These are phyloP conservation scores for Alternaria infectoria DNA, from an alignment of 2,329 filamentous ascomycete genomes.

Conservation along the genomic window DNA sequence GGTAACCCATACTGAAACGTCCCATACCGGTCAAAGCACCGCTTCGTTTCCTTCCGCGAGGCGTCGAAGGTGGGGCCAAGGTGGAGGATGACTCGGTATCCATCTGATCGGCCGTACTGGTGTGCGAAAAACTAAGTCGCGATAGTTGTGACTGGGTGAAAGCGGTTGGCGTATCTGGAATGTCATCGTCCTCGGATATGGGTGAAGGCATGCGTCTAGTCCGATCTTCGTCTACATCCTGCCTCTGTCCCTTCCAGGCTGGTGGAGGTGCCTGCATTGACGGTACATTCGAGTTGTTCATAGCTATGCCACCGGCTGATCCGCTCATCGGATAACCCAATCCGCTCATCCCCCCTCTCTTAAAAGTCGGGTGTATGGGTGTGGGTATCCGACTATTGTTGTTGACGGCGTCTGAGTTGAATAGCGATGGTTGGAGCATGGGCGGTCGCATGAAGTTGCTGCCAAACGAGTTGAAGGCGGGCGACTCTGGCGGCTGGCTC, in stretches of 20 bases:
- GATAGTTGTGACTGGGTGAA: conserved; percentile 47
- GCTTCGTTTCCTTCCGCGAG: conserved; percentile 47
- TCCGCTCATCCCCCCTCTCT: conserved; percentile 34
- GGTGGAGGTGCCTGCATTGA: conserved; percentile 27
- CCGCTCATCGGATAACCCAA: conserved; percentile 38
- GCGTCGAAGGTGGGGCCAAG: conserved; percentile 25
- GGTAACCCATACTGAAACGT: conserved; percentile 56
- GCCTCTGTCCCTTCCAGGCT: conserved; percentile 27
- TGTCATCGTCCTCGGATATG: conserved; percentile 49
- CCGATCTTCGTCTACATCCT: conserved; percentile 29
- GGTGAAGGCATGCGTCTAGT: conserved; percentile 49
- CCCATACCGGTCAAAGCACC: conserved; percentile 48
- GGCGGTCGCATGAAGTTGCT: conserved; percentile 42
- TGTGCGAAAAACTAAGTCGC: conserved; percentile 45
- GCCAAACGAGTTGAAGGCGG: conserved; percentile 30
- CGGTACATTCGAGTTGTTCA: conserved; percentile 17
- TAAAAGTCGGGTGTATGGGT: conserved; percentile 49
- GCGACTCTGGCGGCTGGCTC: conserved; percentile 47
- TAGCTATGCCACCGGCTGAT: conserved; percentile 31
- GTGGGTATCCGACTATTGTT: conserved; percentile 46
- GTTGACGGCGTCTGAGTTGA: conserved; percentile 25
- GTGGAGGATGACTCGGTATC: conserved; percentile 25
- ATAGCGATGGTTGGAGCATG: conserved; percentile 40
- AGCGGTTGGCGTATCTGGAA: conserved; percentile 45
- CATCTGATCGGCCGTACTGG: conserved; percentile 38